These are phyloP conservation scores for Coccomyxa sp. DNA, from an alignment of 139 green algal species.

Conservation along the genomic window DNA sequence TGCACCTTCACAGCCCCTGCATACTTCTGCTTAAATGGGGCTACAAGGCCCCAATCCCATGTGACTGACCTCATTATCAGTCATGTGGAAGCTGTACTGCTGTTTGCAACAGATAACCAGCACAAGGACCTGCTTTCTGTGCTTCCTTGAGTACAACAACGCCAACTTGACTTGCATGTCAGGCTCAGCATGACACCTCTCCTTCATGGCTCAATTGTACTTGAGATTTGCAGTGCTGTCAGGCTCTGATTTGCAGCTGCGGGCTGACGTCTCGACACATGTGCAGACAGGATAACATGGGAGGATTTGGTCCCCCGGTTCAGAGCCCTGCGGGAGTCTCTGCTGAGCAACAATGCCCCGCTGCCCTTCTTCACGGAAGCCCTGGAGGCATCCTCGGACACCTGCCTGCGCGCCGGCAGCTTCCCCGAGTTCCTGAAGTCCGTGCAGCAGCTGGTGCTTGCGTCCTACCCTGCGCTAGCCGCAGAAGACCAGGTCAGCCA, in stretches of 20 bases:
- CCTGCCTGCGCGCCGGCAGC: background rate
- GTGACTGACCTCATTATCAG: background rate
- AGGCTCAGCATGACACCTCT: too few relatives aligned
- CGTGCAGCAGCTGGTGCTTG: background rate
- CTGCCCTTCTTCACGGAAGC: background rate
- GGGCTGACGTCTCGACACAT: too few relatives aligned
- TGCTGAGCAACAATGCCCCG: background rate
- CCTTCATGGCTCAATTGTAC: too few relatives aligned
- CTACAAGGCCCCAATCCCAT: background rate
- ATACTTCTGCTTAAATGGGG: background rate
- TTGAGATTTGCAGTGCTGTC: too few relatives aligned
- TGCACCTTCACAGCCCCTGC: background rate
- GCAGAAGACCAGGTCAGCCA: background rate
- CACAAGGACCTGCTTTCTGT: too few relatives aligned
- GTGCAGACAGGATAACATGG: too few relatives aligned
- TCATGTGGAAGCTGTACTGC: background rate
- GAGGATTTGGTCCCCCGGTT: background rate
- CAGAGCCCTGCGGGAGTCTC: background rate
- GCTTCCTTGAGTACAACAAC: too few relatives aligned
- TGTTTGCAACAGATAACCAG: background rate
- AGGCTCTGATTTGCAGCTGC: too few relatives aligned
- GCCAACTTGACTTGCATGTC: too few relatives aligned
- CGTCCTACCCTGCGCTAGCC: background rate
- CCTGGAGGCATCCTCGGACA: background rate
- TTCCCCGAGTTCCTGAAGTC: background rate